Conservation (phyloP, 495 filamentous ascomycete genomes). For the Neurospora discreta region DNA sequence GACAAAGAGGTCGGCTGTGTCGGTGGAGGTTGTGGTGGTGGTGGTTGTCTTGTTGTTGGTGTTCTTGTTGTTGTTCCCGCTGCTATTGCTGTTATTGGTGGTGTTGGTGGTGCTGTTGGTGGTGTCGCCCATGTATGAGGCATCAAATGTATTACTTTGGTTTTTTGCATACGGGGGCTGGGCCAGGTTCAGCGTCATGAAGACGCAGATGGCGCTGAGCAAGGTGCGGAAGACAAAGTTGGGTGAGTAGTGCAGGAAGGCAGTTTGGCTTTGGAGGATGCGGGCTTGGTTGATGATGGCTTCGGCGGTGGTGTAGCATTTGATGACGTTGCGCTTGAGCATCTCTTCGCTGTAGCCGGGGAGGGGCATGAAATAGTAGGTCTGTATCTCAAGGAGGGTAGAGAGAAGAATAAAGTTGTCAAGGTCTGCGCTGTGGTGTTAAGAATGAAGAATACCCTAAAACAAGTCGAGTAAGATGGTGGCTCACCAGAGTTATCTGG, state of each 20-base stretch:
- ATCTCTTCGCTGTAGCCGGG: slow-evolving; percentile 22
- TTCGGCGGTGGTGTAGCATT: slow-evolving; percentile 29
- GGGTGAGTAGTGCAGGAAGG: slow-evolving; percentile 28
- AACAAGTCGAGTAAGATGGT: neutral
- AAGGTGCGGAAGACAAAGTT: slow-evolving; percentile 32
- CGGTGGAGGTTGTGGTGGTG: slow-evolving; percentile 17
- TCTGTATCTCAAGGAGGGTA: slow-evolving; percentile 33
- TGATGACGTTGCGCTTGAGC: slow-evolving; percentile 30
- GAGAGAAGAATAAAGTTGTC: slow-evolving; percentile 30
- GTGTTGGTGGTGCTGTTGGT: neutral
- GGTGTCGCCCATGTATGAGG: neutral
- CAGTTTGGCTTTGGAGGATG: slow-evolving; percentile 18
- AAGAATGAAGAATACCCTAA: neutral
- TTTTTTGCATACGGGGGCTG: neutral
- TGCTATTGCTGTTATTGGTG: neutral
- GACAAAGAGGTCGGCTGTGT: slow-evolving; percentile 11
- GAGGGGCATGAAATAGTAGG: slow-evolving; percentile 34
- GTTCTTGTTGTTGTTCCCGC: neutral
- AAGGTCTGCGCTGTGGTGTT: slow-evolving; percentile 16
- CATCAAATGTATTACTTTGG: neutral
- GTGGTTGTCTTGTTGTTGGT: neutral
- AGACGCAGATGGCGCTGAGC: slow-evolving; percentile 23
- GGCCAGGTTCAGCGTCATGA: slow-evolving; percentile 26
- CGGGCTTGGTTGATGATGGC: slow-evolving; percentile 20
- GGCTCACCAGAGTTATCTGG: slow-evolving; percentile 29